Base-by-base conservation (phyloP, 345 rosid species). In the Theobroma cacao region DNA sequence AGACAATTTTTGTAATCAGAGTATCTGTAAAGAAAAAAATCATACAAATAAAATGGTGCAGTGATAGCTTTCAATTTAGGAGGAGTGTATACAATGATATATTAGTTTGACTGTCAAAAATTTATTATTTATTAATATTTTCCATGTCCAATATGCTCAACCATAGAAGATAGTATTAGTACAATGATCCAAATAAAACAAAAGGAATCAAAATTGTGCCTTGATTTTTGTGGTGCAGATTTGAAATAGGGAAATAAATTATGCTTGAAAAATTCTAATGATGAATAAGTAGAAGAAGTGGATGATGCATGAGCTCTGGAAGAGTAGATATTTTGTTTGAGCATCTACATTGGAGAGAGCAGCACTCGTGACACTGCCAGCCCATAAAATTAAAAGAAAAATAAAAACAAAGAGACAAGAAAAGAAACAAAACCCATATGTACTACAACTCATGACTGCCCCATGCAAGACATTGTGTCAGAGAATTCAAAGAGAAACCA, bases 381-480 rank as follows among this genome's bases (percentile, higher is more conserved):
- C 75, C 31, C 58, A 30, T 33, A 31, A 64, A 14, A 7, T 43
- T 38, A 13, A 70, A 81, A 65, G 53, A 9, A 80, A 81, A 77
- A 73, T 73, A 63, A 81, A 70, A 83, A 82, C 87, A 80, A 80
- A 69, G 63, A 28, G 84, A 85, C 85, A 84, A 76, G 81, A 75
- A 78, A 80, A 64, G 68, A 77, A 83, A 84, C 82, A 82, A 82
- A 75, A 79, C 73, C 84, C 82, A 71, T 76, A 22, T 53, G 81
- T 78, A 79, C 74, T 61, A 79, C 84, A 78, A 66, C 77, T 82
- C 84, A 75, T 61, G 73, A 60, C 82, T 81, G 77, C 75, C 87
- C 82, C 86, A 83, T 84, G 85, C 80, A 78, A 82, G 85, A 85
- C 80, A 90, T 56, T 78, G 76, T 87, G 91, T 80, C 90, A 85